Evolutionary conservation across 306 rosid genomes (phyloP), one percentile per base, ranked within the genome.

Genomic region (Purshia tridentata): DNA sequence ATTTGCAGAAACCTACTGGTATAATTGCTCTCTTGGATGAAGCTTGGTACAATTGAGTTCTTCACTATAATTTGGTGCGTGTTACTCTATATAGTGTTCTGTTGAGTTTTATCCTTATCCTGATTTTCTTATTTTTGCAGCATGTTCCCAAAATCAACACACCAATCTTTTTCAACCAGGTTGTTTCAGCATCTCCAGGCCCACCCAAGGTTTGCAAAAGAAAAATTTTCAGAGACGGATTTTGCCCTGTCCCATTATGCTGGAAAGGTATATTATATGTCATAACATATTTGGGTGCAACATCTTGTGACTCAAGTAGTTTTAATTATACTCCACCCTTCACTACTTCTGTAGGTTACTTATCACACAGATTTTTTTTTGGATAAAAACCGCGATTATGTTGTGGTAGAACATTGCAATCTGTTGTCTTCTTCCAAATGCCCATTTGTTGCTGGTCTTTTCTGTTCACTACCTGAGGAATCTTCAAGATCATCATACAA

Each of bases 301-400:
- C 57, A 35, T 61, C 71, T 69, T 71, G 52, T 56, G 46, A 60
- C 51, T 14, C 57, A 60, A 16, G 63, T 35, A 57, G 49, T 51
- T 40, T 80, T 72, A 44, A 71, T 69, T 72, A 69, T 22, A 55
- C 9, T 69, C 42, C 35, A 37, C 20, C 66, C 9, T 60, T 67
- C 76, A 56, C 61, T 60, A 75, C 63, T 72, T 71, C 41, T 79
- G 86, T 78, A 94, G 99, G 99, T 94, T 74, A 85, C 96, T 45
- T 94, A 94, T 77, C 99, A 94, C 72, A 84, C 99, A 69, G 96
- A 94, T 78, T 60, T 86, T 45, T 94, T 94, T 76, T 72, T 94
- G 76, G 99, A 91, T 80, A 94, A 94, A 82, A 94, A 94, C 71
- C 97, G 99, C 78, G 99, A 94, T 80, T 94, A 94, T 86, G 87